A percentile compares a stretch with the other conserved stretches of the same genome.
Conservation (phyloP, 1,284 basidiomycete species). For the Thelephora terrestris region DNA sequence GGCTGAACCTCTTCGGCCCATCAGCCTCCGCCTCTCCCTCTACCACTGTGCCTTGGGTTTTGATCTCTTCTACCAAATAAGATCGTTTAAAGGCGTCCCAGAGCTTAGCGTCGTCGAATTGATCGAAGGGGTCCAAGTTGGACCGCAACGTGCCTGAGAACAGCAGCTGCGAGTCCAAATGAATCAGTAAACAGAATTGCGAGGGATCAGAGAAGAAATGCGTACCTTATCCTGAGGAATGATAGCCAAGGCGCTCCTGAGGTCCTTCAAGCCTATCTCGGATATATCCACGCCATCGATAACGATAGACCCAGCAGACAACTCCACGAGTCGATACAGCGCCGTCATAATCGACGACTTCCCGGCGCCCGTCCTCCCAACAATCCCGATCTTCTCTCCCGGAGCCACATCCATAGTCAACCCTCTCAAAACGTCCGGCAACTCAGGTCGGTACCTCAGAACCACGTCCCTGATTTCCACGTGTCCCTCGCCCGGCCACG, state of each 20-base stretch:
- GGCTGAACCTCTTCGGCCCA: constrained; percentile 39
- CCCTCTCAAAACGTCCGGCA: constrained; percentile 59
- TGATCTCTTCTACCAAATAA: constrained; percentile 50
- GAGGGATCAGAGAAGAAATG: background rate
- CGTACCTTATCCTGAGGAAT: constrained; percentile 73
- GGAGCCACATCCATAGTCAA: constrained; percentile 54
- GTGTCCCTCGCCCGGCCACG: constrained; percentile 62
- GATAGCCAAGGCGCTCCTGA: constrained; percentile 64
- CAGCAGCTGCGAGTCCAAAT: constrained; percentile 25
- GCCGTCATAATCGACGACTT: constrained; percentile 57
- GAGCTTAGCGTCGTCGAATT: constrained; percentile 64
- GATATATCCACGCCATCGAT: constrained; percentile 63
- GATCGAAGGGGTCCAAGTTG: constrained; percentile 75
- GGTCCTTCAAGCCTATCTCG: constrained; percentile 52
- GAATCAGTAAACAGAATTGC: constrained; percentile 6
- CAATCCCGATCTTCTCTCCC: constrained; percentile 87
- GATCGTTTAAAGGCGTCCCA: constrained; percentile 80
- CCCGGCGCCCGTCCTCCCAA: constrained; percentile 72
- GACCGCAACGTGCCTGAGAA: constrained; percentile 67
- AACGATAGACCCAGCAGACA: constrained; percentile 51
- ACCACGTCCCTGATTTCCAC: constrained; percentile 55
- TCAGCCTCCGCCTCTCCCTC: constrained; percentile 9
- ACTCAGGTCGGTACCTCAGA: constrained; percentile 62
- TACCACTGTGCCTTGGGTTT: constrained; percentile 13
- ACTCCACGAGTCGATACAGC: constrained; percentile 39